Evolutionary conservation across 73 alveolate species (phyloP), one percentile per base, ranked within the genome.

Genomic region (Urostyla sp.): DNA sequence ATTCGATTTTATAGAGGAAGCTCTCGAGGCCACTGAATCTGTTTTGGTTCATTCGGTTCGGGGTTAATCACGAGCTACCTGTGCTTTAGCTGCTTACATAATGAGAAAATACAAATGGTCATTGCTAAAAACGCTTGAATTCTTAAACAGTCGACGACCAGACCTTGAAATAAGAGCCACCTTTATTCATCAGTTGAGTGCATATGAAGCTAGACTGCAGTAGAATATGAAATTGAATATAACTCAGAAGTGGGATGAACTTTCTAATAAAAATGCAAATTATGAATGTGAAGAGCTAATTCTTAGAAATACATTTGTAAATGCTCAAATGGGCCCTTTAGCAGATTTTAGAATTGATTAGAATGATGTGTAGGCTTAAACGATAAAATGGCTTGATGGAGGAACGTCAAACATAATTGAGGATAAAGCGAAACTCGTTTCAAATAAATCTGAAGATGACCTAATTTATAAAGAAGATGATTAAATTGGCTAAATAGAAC

Each of bases 11-110:
- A 94, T 97, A 21, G 99, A 97, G 72, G 98, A 94, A 79, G 90
- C 99, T 53, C 78, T 90, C 45, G 92, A 75, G 56, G 86, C 86
- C 72, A 98, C 99, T 2, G 99, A 97, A 87, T 95, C 99, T 67
- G 90, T 95, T 23, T 87, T 97, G 38, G 99, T 97, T 20, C 99
- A 97, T 88, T 94, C 99, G 49, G 97, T 96, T 32, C 80, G 98
- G 82, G 99, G 99, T 1, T 94, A 94, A 83, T 85, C 96, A 76
- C 72, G 99, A 67, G 98, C 98, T 37, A 87, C 97, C 69, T 89
- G 92, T 55, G 95, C 88, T 0, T 85, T 93, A 0, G 92, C 94
- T 8, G 88, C 91, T 23, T 93, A 88, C 63, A 73, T 93, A 51
- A 93, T 93, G 98, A 86, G 89, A 79, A 66, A 61, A 58, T 87